Base-by-base conservation (phyloP, 768 basidiomycete genomes). In the Podaxis sp. region DNA sequence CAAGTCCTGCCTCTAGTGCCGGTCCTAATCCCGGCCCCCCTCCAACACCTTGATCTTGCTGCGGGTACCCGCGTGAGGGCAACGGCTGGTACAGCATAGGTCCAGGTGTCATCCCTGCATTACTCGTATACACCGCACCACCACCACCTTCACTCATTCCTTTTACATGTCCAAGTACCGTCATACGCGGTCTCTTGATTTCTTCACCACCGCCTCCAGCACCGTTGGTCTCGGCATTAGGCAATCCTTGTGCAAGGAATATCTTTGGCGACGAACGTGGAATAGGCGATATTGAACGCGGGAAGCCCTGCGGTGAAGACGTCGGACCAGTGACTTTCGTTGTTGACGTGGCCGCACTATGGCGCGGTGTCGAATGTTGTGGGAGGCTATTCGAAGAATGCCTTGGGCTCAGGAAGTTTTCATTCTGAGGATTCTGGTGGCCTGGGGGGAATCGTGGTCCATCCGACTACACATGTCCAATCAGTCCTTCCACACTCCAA, bases 51-150 rank as follows among this genome's bases (percentile, higher is more conserved):
- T 28, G n/a, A 5, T 20, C 24, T 36, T 24, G 40, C 8, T 26
- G 46, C 11, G 24, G 17, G 30, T 15, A 60, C 44, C 20, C 57
- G 38, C 11, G 33, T 24, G 46, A 51, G 36, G 59, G 59, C 50
- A 59, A 30, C n/a, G 62, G 57, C 12, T 54, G 38, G 30, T 30
- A 58, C 20, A 60, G 30, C 4, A 38, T 48, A 22, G 58, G 63
- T 26, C 57, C 63, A 12, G 63, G 57, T 36, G 57, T 60, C 58
- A 55, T 60, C 10, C 54, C 57, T 33, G 63, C 63, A 51, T 62
- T 62, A 49, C 17, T 50, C 12, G 17, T 36, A 38, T 50, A 49
- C 8, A 15, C 48, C 10, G 4, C 53, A 33, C 22, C 55, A 10
- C 20, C 48, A 24, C 11, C 7, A 15, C 41, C 46, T 4, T 8